These are phyloP conservation scores for Nitzschia palea DNA, from an alignment of 108 stramenopile species.

Conservation along the genomic window DNA sequence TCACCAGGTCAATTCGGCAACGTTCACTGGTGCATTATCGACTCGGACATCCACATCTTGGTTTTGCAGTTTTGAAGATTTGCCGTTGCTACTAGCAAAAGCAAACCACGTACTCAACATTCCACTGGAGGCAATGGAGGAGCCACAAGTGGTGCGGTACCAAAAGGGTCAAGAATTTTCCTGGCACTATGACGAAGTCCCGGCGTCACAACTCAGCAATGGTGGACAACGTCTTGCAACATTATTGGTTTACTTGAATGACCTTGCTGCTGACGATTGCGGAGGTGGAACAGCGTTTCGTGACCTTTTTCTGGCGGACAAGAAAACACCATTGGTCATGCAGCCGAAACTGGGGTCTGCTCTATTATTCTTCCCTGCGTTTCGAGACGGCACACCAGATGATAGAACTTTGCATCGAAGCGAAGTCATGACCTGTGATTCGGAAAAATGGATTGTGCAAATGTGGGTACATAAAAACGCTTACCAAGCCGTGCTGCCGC, in stretches of 20 bases:
- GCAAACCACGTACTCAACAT: conserved; percentile 49
- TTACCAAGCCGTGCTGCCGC: conserved; percentile 57
- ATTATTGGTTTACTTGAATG: conserved; percentile 82
- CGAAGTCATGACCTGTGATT: conserved; percentile 45
- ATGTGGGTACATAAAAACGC: conserved; percentile 69
- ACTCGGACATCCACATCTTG: conserved; percentile 80
- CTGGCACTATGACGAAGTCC: conserved; percentile 82
- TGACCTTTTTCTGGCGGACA: conserved; percentile 38
- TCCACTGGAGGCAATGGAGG: conserved; percentile 62
- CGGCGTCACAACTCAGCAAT: conserved; percentile 45
- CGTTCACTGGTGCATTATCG: conserved; percentile 57
- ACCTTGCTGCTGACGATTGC: conserved; percentile 51
- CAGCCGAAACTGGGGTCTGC: conserved; percentile 57
- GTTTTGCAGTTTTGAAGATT: conserved; percentile 62
- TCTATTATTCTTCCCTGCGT: conserved; percentile 71
- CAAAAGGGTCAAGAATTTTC: conserved; percentile 71
- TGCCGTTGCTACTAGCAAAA: conserved; percentile 65
- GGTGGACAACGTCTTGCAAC: conserved; percentile 83
- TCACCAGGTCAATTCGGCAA: conserved; percentile 55
- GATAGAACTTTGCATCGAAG: conserved; percentile 70
- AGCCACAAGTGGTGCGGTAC: conserved; percentile 81
- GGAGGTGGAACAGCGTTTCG: conserved; percentile 82
- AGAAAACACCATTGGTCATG: conserved; percentile 55
- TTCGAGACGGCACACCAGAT: conserved; percentile 61
- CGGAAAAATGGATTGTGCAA: conserved; percentile 75